Percentiles rank a stretch among this genome's conserved stretches.
Evolutionary conservation across 306 rosid genomes (phyloP).

Genomic region (Fagus crenata): DNA sequence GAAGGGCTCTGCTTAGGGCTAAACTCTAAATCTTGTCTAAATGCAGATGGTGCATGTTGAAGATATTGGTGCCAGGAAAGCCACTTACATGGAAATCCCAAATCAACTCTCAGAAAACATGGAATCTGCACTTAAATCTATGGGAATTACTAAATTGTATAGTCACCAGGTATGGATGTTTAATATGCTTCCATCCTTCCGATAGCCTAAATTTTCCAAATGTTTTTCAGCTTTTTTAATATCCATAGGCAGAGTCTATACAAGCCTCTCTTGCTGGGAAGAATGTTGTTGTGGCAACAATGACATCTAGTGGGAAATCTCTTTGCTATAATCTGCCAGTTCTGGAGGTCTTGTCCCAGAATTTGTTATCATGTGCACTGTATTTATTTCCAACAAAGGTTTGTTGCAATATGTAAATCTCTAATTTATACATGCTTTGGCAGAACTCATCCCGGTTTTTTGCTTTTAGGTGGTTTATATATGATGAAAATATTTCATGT

Average conservation of each 20-base stretch:
- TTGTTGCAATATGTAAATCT: slow-evolving; percentile 26
- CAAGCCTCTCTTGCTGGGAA: slow-evolving; percentile 74
- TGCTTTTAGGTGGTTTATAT: not conserved
- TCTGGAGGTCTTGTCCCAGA: slow-evolving; percentile 60
- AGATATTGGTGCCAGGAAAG: slow-evolving; percentile 64
- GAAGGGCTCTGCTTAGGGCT: slow-evolving; percentile 20
- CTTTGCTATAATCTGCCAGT: slow-evolving; percentile 90
- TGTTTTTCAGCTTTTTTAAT: slow-evolving; percentile 20
- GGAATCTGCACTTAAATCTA: slow-evolving; percentile 53
- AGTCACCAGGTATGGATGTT: slow-evolving; percentile 75
- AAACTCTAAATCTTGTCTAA: slow-evolving; percentile 29
- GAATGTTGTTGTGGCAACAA: slow-evolving; percentile 82
- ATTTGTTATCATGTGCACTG: slow-evolving; percentile 64
- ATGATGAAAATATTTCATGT: slow-evolving; percentile 27
- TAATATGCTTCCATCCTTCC: slow-evolving; percentile 24
- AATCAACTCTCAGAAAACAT: slow-evolving; percentile 56
- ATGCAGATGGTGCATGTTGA: slow-evolving; percentile 83
- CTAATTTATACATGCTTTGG: slow-evolving; percentile 22
- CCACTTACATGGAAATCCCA: slow-evolving; percentile 58
- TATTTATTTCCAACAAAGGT: slow-evolving; percentile 97
- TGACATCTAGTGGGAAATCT: slow-evolving; percentile 97
- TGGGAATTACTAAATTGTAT: slow-evolving; percentile 76
- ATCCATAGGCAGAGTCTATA: slow-evolving; percentile 64
- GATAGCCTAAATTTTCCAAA: slow-evolving; percentile 17
- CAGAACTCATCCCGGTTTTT: not conserved